A percentile compares a stretch with the other conserved stretches of the same genome.
Evolutionary conservation across 495 filamentous ascomycete species (phyloP).

Genomic region (Daldinia bambusicola): DNA sequence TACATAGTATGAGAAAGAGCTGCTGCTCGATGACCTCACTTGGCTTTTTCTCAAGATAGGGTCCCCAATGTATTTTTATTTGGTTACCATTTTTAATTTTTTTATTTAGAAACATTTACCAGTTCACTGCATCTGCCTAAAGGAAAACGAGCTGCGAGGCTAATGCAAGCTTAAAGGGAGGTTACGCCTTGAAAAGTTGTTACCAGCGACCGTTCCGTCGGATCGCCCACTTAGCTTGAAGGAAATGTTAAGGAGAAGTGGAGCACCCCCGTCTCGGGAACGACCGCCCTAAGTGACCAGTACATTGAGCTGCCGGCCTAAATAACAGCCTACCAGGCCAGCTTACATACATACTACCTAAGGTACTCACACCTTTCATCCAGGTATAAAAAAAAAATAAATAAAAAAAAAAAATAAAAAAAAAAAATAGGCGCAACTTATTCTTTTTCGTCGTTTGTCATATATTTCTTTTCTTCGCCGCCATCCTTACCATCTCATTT

Average conservation of each 20-base stretch:
- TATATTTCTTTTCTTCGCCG: slow-evolving; percentile 19
- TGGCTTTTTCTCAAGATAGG: slow-evolving; percentile 9
- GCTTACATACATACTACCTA: not conserved
- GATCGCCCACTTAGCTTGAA: slow-evolving; percentile 32
- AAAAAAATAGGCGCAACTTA: slow-evolving; percentile 1
- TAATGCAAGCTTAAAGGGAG: slow-evolving; percentile 59
- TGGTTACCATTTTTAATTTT: slow-evolving; percentile 5
- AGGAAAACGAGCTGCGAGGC: slow-evolving; percentile 44
- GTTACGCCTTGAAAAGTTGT: slow-evolving; percentile 37
- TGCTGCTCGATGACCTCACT: slow-evolving; percentile 35
- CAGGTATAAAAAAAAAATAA: too few relatives aligned
- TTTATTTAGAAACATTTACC: slow-evolving; percentile 40
- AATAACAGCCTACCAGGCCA: not conserved
- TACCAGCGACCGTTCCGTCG: slow-evolving; percentile 42
- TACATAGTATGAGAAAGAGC: not conserved
- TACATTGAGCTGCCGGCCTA: not conserved
- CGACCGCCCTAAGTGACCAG: slow-evolving; percentile 31
- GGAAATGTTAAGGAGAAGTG: slow-evolving; percentile 29
- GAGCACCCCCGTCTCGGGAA: slow-evolving; percentile 35
- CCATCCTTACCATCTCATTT: slow-evolving; percentile 23
- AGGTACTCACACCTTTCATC: not conserved
- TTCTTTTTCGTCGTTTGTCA: slow-evolving; percentile 4
- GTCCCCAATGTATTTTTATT: slow-evolving; percentile 22
- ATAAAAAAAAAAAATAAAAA: too few relatives aligned
- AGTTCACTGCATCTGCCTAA: slow-evolving; percentile 39